Evolutionary conservation across 371 early-diverging fungal species (phyloP), one percentile per base, ranked within the genome.

Genomic region (Mucor velutinosus): DNA sequence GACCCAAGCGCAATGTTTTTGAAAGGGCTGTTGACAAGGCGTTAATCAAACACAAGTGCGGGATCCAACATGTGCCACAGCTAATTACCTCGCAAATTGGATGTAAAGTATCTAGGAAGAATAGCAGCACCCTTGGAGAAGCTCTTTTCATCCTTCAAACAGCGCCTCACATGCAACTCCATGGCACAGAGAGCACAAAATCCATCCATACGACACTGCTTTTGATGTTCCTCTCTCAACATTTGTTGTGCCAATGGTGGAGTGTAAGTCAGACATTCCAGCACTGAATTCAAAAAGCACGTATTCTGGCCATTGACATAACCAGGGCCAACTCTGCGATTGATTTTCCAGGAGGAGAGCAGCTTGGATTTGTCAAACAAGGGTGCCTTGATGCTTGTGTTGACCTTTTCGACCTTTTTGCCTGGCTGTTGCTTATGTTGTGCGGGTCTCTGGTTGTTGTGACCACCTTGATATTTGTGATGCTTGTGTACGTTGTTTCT

Each of bases 181-280:
- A 92, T 73, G 6, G 84, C 77, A 65, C 91, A 90, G 60, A 90
- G 66, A 37, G 85, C 84, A 76, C 93, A 92, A 58, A 82, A 90
- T 7, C 78, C 77, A 17, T 72, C 68, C 15, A 77, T 74, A 25
- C 72, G 71, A 73, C 89, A 88, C 4, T 76, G 66, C 19, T 65
- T 66, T 35, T 75, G 77, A 74, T 93, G 92, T 8, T 79, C 81
- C 56, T 74, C 78, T 21, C 79, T 67, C 33, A 92, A 75, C 58
- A 94, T 83, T 70, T 89, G 92, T 62, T 94, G 88, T 17, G 94
- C 89, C 39, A 97, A 77, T 1, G 94, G 90, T 8, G 93, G 86
- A 1, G 98, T 96, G 63, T 93, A 94, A 14, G 91, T 90, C 64
- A 99, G 76, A 70, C 98, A 98, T 75, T 98, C 97, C 17, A 99